Base-by-base conservation (phyloP, 2,329 filamentous ascomycete genomes). In the Aspergillus novofumigatus region DNA sequence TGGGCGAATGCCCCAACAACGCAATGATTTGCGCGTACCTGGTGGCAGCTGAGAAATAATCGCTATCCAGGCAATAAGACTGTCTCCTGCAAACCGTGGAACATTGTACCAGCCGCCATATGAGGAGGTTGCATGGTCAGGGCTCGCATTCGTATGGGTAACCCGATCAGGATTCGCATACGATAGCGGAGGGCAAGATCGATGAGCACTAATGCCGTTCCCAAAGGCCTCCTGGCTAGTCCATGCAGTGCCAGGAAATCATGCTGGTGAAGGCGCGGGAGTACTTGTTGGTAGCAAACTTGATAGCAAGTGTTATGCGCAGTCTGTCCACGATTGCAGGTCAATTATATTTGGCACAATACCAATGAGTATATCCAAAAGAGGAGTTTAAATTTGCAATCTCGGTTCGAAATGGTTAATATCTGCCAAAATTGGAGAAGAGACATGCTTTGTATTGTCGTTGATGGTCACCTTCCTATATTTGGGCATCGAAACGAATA, bases 91-190 rank as follows among this genome's bases (percentile, higher is more conserved):
- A 17, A 38, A 3, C 32, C 32, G 14, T 17, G 32, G 32, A 17
- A 38, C 14, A 38, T 38, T 17, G 32, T 38, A 38, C 2, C 32
- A 7, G 5, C 32, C 32, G 32, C 17, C 14, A 38, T 17, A 17
- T 6, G 32, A 7, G 14, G 32, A 17, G 11, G 14, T 38, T 38
- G 14, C 32, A 6, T 14, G 11, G 14, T 52, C 20, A 11, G 32
- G n/a, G 2, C n/a, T 52, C 50, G 56, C 50, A 32, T 48, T 59
- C 56, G 56, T 56, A 59, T 45, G 7, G 4, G 26, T 56, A 7
- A n/a, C 56, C 29, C 38, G 20, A 50, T 32, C 8, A 7, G 56
- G 50, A 20, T 28, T 38, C 14, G 14, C 32, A 17, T 38, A 17
- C 14, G 14, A 17, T 3, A 7, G 14, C 32, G 32, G 5, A 35